These are phyloP conservation scores for Termitomyces sp. DNA, from an alignment of 768 basidiomycete species.

Conservation along the genomic window DNA sequence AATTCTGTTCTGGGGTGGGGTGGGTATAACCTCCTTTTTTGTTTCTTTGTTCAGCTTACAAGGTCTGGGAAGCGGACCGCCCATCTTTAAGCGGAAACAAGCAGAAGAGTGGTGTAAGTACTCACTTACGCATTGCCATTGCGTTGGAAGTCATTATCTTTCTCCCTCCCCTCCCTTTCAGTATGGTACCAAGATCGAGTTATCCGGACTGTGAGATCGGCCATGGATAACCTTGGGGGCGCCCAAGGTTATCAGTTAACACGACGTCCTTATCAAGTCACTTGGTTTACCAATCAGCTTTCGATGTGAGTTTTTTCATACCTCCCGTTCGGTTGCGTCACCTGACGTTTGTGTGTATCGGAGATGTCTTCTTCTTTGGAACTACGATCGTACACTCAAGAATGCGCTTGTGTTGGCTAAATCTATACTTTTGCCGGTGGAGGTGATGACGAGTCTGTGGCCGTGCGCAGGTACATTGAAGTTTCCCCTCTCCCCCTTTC, in stretches of 20 bases:
- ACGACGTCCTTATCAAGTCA: slow-evolving; percentile 62
- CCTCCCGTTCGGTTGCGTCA: no score
- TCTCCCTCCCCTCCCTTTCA: slow-evolving; percentile 16
- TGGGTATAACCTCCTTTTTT: neutral
- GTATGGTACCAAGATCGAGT: slow-evolving; percentile 67
- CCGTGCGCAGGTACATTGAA: slow-evolving; percentile 36
- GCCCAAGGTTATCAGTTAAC: slow-evolving; percentile 51
- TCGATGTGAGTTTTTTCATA: slow-evolving; percentile 38
- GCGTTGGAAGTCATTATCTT: no score
- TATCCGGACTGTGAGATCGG: slow-evolving; percentile 50
- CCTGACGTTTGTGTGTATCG: neutral
- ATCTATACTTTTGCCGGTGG: slow-evolving; percentile 54
- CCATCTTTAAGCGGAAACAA: slow-evolving; percentile 63
- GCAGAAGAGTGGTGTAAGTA: slow-evolving; percentile 77
- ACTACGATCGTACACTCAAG: slow-evolving; percentile 48
- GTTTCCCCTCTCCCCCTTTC: no score
- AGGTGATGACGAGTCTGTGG: slow-evolving; percentile 68
- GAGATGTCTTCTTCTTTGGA: slow-evolving; percentile 65
- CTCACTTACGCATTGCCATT: no score
- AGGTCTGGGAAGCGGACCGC: slow-evolving; percentile 40
- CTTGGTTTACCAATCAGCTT: slow-evolving; percentile 68
- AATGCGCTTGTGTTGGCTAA: slow-evolving; percentile 65
- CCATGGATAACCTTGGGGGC: slow-evolving; percentile 47
- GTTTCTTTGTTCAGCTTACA: slow-evolving; percentile 44
- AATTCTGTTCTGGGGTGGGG: no score